Evolutionary conservation across 345 rosid species (phyloP), one percentile per base, ranked within the genome.

Genomic region (Acer campestre): DNA sequence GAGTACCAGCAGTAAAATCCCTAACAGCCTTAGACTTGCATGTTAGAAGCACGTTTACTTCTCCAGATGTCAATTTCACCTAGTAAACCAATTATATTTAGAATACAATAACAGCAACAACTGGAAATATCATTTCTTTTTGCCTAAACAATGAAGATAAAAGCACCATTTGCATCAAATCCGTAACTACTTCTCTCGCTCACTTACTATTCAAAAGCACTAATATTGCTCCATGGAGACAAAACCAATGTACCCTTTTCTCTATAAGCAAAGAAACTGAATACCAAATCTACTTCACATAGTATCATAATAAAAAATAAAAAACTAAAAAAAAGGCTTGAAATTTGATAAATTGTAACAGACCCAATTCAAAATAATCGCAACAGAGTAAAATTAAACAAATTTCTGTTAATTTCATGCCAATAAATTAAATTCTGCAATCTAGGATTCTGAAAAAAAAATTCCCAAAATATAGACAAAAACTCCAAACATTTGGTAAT

Each of bases 51-150:
- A 83, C 18, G 1, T 80, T 75, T 49, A 29, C 82, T 82, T 89
- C 93, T 74, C 72, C 64, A 46, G 75, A 69, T 18, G 89, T 87
- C 81, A 85, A 44, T n/a, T 67, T 70, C 80, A 74, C 87, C 90
- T 88, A 70, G 38, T 48, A 69, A 29, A 38, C n/a, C 59, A 58
- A 0, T 10, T 14, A 31, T 25, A 67, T 59, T 40, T 13, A 68
- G 48, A 67, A 40, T 27, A 44, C 48, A 25, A 35, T 0, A 44
- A 44, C 44, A 53, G 27, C 23, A 59, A 61, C 29, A 46, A 46
- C 22, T 68, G 29, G 29, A 49, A 59, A 56, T 58, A 42, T 49
- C 71, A 18, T 75, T 20, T 14, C 0, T 51, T 29, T 22, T 29
- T 66, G 49, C 11, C 38, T 13, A 16, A 75, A 8, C 17, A 29